Conservation (phyloP, 306 rosid genomes). For the Lupinus albus region DNA sequence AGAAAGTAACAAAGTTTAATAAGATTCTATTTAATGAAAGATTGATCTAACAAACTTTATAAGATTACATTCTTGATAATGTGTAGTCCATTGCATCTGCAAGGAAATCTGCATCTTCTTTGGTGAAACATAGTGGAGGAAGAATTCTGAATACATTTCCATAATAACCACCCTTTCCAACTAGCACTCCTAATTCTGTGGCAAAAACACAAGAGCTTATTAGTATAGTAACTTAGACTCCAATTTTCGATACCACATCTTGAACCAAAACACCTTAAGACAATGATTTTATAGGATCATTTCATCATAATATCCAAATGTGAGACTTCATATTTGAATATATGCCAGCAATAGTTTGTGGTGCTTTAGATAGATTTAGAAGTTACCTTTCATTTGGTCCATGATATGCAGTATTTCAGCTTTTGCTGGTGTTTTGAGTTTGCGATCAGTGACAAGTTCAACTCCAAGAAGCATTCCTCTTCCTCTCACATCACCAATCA, state of each 20-base stretch:
- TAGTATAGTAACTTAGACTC: background rate
- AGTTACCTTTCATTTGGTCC: conserved; percentile 83
- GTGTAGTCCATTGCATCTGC: conserved; percentile 80
- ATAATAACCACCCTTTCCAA: conserved; percentile 87
- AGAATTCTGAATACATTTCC: conserved; percentile 92
- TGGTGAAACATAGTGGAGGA: conserved; percentile 87
- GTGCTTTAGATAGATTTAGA: too few species aligned
- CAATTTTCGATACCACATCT: too few species aligned
- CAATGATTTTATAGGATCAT: too few species aligned
- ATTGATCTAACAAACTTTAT: too few species aligned
- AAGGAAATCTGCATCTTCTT: conserved; percentile 93
- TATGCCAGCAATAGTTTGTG: too few species aligned
- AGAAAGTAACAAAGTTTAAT: too few species aligned
- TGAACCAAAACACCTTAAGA: too few species aligned
- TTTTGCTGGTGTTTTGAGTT: conserved; percentile 84
- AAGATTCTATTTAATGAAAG: too few species aligned
- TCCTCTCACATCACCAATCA: conserved; percentile 91
- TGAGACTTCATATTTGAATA: too few species aligned
- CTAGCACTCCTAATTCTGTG: conserved; percentile 76
- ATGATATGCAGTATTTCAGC: conserved; percentile 67
- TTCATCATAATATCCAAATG: too few species aligned
- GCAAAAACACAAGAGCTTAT: conserved; percentile 6
- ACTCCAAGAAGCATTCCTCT: conserved; percentile 87
- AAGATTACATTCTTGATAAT: conserved; percentile 59
- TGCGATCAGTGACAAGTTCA: conserved; percentile 79